A percentile compares a stretch with the other conserved stretches of the same genome.
These are phyloP conservation scores for Calocybe indica DNA, from an alignment of 768 basidiomycete species.

Conservation along the genomic window DNA sequence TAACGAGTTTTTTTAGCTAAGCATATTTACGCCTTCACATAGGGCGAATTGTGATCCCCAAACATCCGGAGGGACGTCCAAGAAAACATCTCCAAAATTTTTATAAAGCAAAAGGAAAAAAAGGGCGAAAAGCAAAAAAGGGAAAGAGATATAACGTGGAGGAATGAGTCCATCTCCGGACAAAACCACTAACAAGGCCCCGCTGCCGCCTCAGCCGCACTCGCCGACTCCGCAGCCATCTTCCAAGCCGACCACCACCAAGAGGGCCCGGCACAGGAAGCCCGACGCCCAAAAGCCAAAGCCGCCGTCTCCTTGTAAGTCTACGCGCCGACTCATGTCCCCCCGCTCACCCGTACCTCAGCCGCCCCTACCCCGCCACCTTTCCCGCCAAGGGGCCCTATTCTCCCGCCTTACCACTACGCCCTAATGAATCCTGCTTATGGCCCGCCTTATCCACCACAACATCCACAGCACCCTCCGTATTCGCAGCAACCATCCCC, in stretches of 20 bases:
- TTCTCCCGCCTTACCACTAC: constrained; percentile 40
- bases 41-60: constrained; percentile 17
- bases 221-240: constrained; percentile 36
- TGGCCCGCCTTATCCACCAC: constrained; percentile 31
- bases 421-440: constrained; percentile 67
- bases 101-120: too few species aligned
- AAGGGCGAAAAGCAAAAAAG: too few species aligned
- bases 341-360: constrained; percentile 15
- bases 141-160: too few species aligned
- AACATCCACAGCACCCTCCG: constrained; percentile 19
- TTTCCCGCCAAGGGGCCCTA: constrained; percentile 35
- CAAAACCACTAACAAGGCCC: constrained; percentile 23
- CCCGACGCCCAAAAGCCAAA: constrained; percentile 16
- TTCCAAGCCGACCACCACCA: constrained; percentile 39
- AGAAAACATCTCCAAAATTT: constrained; percentile 17
- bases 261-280: constrained; percentile 52
- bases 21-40: constrained; percentile 31
- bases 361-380: constrained; percentile 22
- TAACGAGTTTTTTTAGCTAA: constrained; percentile 25
- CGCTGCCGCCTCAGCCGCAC: constrained; percentile 43
- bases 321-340: constrained; percentile 4
- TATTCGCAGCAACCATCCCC: constrained; percentile 19
- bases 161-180: too few species aligned
- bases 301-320: constrained; percentile 12
- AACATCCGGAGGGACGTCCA: constrained; percentile 25